Evolutionary conservation across 805 yeast genomes (phyloP).

Genomic region (Yarrowia keelungensis): DNA sequence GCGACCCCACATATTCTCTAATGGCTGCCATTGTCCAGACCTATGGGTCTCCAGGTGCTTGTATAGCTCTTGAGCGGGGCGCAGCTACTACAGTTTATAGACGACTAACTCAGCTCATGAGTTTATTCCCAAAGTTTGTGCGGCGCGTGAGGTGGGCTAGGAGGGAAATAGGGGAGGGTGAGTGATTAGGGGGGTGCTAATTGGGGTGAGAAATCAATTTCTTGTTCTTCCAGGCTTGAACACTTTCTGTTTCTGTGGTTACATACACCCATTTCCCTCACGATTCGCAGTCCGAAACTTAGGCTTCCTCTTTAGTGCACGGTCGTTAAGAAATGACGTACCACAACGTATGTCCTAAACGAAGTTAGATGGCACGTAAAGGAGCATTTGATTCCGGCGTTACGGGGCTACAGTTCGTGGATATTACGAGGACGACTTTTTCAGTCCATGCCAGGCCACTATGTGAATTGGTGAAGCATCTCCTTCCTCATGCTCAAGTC

Average conservation of each 20-base stretch:
- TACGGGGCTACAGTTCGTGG: no score
- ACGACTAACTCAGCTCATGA: slow-evolving; percentile 5
- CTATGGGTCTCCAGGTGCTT: slow-evolving; percentile 11
- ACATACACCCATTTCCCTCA: no score
- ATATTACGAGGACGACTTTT: no score
- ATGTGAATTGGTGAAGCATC: no score
- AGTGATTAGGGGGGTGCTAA: no score
- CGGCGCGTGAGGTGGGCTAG: slow-evolving; percentile 8
- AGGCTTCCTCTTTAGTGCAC: slow-evolving; percentile 5
- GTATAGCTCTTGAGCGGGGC: slow-evolving; percentile 27
- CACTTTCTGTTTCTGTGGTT: background rate
- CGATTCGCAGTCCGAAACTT: slow-evolving; percentile 4
- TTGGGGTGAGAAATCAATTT: background rate
- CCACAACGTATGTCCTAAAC: background rate
- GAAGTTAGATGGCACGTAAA: background rate
- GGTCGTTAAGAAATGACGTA: background rate
- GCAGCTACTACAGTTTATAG: slow-evolving; percentile 27
- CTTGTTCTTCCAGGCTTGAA: background rate
- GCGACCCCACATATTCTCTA: slow-evolving; percentile 35
- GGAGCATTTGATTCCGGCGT: background rate
- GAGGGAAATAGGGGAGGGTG: no score
- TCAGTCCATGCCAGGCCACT: no score
- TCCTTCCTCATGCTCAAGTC: no score
- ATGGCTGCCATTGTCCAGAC: slow-evolving; percentile 37
- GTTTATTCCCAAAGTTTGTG: background rate